Conservation (phyloP, 1,139 yeast genomes). For the Kodamaea suecica region DNA sequence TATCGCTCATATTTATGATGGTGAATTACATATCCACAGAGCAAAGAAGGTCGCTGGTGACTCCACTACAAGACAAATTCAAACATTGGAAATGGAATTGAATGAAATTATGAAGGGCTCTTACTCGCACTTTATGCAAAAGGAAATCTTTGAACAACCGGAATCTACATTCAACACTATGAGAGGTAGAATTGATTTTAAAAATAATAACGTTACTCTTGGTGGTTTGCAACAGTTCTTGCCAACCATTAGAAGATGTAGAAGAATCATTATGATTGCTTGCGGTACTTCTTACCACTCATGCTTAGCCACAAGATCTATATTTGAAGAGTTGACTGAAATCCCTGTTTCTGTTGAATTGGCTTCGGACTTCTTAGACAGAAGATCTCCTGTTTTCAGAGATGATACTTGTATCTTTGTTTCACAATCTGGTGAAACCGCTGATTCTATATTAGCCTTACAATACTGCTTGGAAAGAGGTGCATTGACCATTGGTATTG, state of each 20-base stretch:
- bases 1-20: slow-evolving; percentile 96
- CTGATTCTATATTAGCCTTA: slow-evolving; percentile 95
- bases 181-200: slow-evolving; percentile 98
- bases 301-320: slow-evolving; percentile 93
- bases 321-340: slow-evolving; percentile 94
- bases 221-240: slow-evolving; percentile 90
- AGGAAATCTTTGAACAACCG: slow-evolving; percentile 98
- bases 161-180: slow-evolving; percentile 97
- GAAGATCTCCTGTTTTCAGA: slow-evolving; percentile 93
- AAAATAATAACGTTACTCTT: slow-evolving; percentile 67
- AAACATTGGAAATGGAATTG: slow-evolving; percentile 94
- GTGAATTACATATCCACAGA: slow-evolving; percentile 97
- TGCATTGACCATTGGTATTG: slow-evolving; percentile 96
- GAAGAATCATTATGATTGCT: slow-evolving; percentile 97
- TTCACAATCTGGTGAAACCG: slow-evolving; percentile 98
- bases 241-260: slow-evolving; percentile 87
- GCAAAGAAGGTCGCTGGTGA: slow-evolving; percentile 89
- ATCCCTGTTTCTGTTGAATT: slow-evolving; percentile 95
- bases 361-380: slow-evolving; percentile 95
- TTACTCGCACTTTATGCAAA: slow-evolving; percentile 95
- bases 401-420: slow-evolving; percentile 98
- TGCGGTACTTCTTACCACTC: slow-evolving; percentile 99
- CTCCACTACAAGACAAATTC: slow-evolving; percentile 90
- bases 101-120: slow-evolving; percentile 98
- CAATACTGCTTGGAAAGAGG: slow-evolving; percentile 97